Base-by-base conservation (phyloP, 345 rosid species). In the Euphorbia lathyris region DNA sequence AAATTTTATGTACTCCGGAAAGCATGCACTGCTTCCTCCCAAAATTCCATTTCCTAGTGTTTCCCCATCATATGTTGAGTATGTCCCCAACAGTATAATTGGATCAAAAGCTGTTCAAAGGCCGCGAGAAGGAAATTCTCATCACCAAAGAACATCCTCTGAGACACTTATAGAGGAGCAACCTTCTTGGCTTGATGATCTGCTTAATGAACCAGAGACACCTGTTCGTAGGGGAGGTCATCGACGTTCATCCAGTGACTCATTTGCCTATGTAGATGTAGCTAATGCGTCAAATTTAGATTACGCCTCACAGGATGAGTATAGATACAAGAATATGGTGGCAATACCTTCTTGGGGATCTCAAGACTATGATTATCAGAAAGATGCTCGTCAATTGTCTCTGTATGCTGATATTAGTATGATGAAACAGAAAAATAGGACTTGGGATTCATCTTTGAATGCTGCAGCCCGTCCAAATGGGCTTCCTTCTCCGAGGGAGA, bases 141-240 rank as follows among this genome's bases (percentile, higher is more conserved):
- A 85, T 73, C 98, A 90, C 78, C 98, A 87, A 43, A 84, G 99
- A 30, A 96, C 98, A 76, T 89, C 97, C 48, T 96, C 99, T 14
- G 98, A 92, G 86, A 89, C 92, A 63, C 65, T 86, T 65, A 67
- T 86, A 58, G 99, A 96, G 63, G 98, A 92, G 77, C 98, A 90
- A 77, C 99, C 99, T 68, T 96, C 91, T 68, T 96, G 99, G 99
- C 94, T 92, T 66, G 99, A 96, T 85, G 99, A 96, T 84, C 93
- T 92, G 64, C 97, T 96, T 69, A 88, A 92, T 32, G 99, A 96
- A 78, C 99, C 98, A 0, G 98, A 96, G 67, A 96, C 90, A 52
- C 98, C 98, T 62, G 96, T 85, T 22, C 87, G 87, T 22, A 86
- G 75, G 86, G 96, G 91, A 42, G 90, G 93, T 78, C 99, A 96